These are phyloP conservation scores for Trypanosoma brucei DNA, from an alignment of 208 protist species.

Conservation along the genomic window DNA sequence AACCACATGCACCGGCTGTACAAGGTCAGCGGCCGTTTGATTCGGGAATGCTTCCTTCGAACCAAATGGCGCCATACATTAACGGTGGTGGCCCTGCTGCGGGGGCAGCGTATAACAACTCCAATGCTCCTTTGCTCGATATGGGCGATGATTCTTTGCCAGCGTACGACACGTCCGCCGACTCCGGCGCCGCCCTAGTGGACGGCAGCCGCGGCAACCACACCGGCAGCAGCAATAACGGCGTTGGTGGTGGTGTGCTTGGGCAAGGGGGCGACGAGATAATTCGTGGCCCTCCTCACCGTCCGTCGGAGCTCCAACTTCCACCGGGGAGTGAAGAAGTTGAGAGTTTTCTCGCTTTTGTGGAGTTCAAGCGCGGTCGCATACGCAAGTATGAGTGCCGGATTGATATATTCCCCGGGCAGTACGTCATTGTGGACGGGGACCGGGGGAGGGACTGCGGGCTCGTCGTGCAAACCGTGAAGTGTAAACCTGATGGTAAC, in stretches of 20 bases:
- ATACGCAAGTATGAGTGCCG: slow-evolving; percentile 72
- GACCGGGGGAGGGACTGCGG: slow-evolving; percentile 85
- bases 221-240: slow-evolving; percentile 9
- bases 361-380: slow-evolving; percentile 81
- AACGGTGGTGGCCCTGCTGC: background rate
- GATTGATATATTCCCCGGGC: slow-evolving; percentile 52
- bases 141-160: background rate
- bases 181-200: background rate
- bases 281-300: slow-evolving; percentile 11
- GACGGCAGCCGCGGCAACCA: slow-evolving; percentile 11
- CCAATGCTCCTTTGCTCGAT: background rate
- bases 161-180: background rate
- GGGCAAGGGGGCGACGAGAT: slow-evolving; percentile 1
- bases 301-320: slow-evolving; percentile 11
- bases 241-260: background rate
- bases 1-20: slow-evolving; percentile 8
- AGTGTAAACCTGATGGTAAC: slow-evolving; percentile 34
- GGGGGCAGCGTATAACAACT: background rate
- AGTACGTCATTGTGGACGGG: slow-evolving; percentile 86
- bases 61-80: slow-evolving; percentile 7
- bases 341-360: slow-evolving; percentile 59
- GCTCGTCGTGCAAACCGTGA: slow-evolving; percentile 70
- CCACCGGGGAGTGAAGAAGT: background rate
- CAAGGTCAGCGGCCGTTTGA: slow-evolving; percentile 1
- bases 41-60: background rate